Evolutionary conservation across 805 yeast genomes (phyloP).

Genomic region (Pichia eremophila): DNA sequence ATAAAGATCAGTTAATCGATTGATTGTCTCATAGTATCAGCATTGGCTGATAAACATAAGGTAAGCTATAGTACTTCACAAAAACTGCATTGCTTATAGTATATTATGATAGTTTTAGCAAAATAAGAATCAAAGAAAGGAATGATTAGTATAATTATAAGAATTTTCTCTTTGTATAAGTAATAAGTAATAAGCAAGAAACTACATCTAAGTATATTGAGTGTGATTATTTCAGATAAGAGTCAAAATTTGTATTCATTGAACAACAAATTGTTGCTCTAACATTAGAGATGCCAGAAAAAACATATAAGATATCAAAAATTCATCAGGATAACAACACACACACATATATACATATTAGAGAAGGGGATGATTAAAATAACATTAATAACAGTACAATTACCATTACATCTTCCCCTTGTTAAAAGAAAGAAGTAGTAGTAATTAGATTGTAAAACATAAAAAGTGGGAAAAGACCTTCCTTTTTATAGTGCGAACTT

Average conservation of each 20-base stretch:
- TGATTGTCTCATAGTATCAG: too few relatives aligned
- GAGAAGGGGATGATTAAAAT: too few relatives aligned
- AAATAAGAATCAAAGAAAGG: too few relatives aligned
- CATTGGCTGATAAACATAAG: too few relatives aligned
- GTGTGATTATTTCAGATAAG: slow-evolving; percentile 39
- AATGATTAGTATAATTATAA: too few relatives aligned
- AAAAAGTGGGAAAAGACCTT: too few relatives aligned
- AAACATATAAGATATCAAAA: slow-evolving; percentile 27
- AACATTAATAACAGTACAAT: not conserved
- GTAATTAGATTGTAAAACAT: too few relatives aligned
- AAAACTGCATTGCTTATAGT: too few relatives aligned
- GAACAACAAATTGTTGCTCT: slow-evolving; percentile 53
- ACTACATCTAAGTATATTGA: not conserved
- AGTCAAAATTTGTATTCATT: slow-evolving; percentile 72
- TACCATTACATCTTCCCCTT: not conserved
- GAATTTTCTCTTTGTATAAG: not conserved
- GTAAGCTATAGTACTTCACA: too few relatives aligned
- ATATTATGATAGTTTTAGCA: too few relatives aligned
- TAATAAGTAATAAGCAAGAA: not conserved
- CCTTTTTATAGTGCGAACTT: not conserved
- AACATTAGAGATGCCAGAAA: slow-evolving; percentile 94
- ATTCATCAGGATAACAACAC: slow-evolving; percentile 8
- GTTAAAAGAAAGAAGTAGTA: too few relatives aligned
- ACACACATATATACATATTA: not conserved
- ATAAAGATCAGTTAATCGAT: too few relatives aligned